Conservation (phyloP, 1,139 yeast species). For the Spencermartinsiella ligniputridi region DNA sequence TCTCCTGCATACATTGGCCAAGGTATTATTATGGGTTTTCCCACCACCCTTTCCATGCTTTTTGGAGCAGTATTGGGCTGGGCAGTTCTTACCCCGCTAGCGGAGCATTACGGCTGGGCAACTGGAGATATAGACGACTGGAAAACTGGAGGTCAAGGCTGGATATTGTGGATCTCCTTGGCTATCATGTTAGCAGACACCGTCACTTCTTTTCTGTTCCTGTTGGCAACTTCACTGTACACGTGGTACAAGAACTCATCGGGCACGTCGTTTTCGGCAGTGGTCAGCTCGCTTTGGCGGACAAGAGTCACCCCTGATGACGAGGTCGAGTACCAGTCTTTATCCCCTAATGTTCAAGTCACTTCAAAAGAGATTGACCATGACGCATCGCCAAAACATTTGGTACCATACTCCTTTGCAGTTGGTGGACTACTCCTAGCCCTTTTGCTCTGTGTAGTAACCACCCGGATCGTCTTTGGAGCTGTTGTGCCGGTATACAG, state of each 20-base stretch:
- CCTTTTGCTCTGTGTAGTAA: constrained; percentile 57
- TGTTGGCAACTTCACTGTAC: constrained; percentile 37
- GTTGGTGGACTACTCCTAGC: constrained; percentile 60
- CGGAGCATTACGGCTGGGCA: constrained; percentile 73
- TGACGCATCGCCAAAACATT: constrained; percentile 41
- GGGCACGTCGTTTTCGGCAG: background rate
- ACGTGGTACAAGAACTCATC: constrained; percentile 9
- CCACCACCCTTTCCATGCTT: constrained; percentile 87
- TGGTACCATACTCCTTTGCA: constrained; percentile 51
- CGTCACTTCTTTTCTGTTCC: constrained; percentile 69
- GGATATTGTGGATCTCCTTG: constrained; percentile 93
- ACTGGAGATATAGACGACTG: constrained; percentile 88
- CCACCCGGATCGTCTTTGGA: constrained; percentile 68
- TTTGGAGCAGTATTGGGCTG: constrained; percentile 88
- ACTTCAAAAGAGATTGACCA: constrained; percentile 32
- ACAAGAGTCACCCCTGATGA: constrained; percentile 5
- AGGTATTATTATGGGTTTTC: constrained; percentile 95
- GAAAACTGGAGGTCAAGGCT: constrained; percentile 92
- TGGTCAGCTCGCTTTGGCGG: background rate
- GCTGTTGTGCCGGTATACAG: constrained; percentile 67
- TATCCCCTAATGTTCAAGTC: constrained; percentile 6
- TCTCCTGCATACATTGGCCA: constrained; percentile 98
- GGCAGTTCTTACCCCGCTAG: constrained; percentile 82
- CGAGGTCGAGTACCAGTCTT: constrained; percentile 6
- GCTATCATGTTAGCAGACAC: constrained; percentile 95